Evolutionary conservation across 306 rosid species (phyloP).

Genomic region (Rosa multiflora): DNA sequence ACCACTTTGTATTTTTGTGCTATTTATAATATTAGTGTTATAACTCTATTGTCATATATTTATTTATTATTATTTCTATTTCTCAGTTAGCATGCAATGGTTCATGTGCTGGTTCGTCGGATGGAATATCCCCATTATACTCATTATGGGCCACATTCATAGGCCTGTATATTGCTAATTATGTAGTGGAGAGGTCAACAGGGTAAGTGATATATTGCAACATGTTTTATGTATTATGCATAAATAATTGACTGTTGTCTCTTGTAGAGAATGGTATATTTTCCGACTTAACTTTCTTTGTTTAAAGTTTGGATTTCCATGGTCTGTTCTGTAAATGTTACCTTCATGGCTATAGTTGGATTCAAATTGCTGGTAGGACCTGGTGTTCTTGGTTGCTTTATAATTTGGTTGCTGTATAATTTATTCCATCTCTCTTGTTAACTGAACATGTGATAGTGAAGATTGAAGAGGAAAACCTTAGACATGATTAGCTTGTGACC

Average conservation of each 20-base stretch:
- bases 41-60: conserved; percentile 10
- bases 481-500: background rate
- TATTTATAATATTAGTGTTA: background rate
- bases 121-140: conserved; percentile 91
- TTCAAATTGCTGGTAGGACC: background rate
- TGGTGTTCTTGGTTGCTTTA: background rate
- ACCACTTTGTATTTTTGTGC: background rate
- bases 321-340: background rate
- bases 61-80: conserved; percentile 28
- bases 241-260: conserved; percentile 4
- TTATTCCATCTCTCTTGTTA: background rate
- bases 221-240: conserved; percentile 12
- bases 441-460: background rate
- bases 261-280: background rate
- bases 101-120: conserved; percentile 75
- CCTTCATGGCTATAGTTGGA: background rate
- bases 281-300: too few species aligned
- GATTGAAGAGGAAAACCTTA: background rate
- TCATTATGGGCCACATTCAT: conserved; percentile 98
- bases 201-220: conserved; percentile 63
- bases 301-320: background rate
- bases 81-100: conserved; percentile 92
- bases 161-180: conserved; percentile 95
- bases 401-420: background rate
- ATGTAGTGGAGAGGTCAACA: conserved; percentile 93